Conservation (phyloP, 2,329 filamentous ascomycete genomes). For the Lithohypha guttulata region DNA sequence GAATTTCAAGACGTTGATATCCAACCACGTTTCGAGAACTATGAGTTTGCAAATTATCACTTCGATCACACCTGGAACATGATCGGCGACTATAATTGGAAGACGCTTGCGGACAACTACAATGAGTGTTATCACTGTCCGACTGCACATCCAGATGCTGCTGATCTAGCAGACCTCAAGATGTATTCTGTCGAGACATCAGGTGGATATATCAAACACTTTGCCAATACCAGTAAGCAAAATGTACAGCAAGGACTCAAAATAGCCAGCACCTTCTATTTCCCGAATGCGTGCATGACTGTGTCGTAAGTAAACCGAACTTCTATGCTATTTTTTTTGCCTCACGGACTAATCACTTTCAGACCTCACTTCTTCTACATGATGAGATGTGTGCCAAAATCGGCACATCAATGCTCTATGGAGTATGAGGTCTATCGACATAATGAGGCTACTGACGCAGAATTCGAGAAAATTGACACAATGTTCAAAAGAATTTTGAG, state of each 20-base stretch:
- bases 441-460: slow-evolving; percentile 46
- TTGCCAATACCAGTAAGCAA: slow-evolving; percentile 46
- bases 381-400: slow-evolving; percentile 49
- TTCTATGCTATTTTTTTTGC: slow-evolving; percentile 19
- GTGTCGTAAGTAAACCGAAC: slow-evolving; percentile 15
- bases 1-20: slow-evolving; percentile 41
- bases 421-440: slow-evolving; percentile 54
- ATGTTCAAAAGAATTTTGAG: slow-evolving; percentile 55
- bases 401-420: slow-evolving; percentile 43
- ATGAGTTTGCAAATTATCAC: slow-evolving; percentile 43
- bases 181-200: slow-evolving; percentile 44
- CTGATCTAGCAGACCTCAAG: slow-evolving; percentile 42
- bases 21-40: slow-evolving; percentile 36
- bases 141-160: slow-evolving; percentile 48
- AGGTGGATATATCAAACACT: slow-evolving; percentile 44
- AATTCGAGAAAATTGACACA: slow-evolving; percentile 46
- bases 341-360: slow-evolving; percentile 3
- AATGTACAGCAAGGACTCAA: slow-evolving; percentile 5
- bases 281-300: slow-evolving; percentile 18
- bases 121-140: slow-evolving; percentile 49
- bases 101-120: slow-evolving; percentile 52
- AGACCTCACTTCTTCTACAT: slow-evolving; percentile 54
- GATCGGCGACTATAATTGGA: slow-evolving; percentile 50
- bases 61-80: slow-evolving; percentile 50
- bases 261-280: slow-evolving; percentile 19